Conservation (phyloP, 2,329 filamentous ascomycete genomes). For the Cladosporium austrohemisphaericum region DNA sequence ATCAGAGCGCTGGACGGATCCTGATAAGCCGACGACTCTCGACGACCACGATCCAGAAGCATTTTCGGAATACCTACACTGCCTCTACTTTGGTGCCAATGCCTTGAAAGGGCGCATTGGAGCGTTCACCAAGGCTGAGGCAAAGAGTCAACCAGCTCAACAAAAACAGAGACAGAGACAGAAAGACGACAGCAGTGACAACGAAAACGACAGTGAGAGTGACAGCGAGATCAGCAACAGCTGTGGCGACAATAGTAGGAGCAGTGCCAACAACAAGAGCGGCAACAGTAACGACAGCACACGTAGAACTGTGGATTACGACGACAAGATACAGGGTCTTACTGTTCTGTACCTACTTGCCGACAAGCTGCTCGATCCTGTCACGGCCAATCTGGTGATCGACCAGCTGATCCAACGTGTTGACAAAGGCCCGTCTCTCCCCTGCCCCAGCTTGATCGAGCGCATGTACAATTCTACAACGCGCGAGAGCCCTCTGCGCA, state of each 20-base stretch:
- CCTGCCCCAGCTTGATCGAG: neutral
- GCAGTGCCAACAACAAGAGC: no score
- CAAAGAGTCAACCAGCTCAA: no score
- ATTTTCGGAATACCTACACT: neutral
- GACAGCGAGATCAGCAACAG: no score
- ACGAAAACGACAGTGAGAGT: no score
- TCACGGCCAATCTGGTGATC: neutral
- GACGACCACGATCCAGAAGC: neutral
- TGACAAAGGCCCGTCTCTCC: neutral
- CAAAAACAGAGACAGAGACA: no score
- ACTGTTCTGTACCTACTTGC: neutral
- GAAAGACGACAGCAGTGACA: no score
- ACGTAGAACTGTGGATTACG: neutral
- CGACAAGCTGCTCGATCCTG: neutral
- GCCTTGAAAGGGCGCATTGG: no score
- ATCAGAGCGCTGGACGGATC: neutral
- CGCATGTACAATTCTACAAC: neutral
- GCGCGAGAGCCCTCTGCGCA: neutral
- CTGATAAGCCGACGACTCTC: neutral
- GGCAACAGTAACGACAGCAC: neutral
- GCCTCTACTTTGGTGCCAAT: neutral
- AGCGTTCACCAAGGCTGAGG: no score
- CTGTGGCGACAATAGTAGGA: no score
- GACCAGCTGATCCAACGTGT: neutral
- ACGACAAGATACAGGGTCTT: neutral